phyloP scores from a whole-genome alignment of 345 rosid species.

The Adansonia digitata region DNA sequence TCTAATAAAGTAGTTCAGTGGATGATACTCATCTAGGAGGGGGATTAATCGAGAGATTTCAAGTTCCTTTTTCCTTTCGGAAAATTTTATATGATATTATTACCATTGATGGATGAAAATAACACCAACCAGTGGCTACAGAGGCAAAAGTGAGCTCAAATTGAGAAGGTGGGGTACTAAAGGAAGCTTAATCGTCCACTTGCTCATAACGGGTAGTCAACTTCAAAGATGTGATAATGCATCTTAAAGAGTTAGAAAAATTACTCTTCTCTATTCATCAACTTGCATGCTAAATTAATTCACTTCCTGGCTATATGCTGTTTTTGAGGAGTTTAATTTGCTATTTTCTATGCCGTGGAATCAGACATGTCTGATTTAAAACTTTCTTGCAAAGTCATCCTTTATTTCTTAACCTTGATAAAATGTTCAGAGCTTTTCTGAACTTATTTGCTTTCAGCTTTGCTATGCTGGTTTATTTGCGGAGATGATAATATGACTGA shows the following conservation, averaged over 20 bases:
- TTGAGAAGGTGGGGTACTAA: neutral
- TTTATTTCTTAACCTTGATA: neutral
- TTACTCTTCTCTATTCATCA: neutral
- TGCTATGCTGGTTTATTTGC: neutral
- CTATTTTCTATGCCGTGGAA: neutral
- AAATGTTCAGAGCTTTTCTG: neutral
- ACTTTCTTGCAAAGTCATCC: neutral
- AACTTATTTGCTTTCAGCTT: neutral
- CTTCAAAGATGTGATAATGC: neutral
- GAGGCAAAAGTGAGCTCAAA: neutral
- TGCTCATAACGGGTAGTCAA: neutral
- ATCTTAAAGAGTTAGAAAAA: neutral
- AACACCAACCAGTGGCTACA: neutral
- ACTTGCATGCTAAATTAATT: neutral
- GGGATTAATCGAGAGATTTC: neutral
- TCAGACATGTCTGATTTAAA: neutral
- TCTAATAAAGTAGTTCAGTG: neutral
- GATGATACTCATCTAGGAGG: neutral
- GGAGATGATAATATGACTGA: conserved; percentile 10
- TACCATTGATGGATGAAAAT: neutral
- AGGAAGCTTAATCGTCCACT: neutral
- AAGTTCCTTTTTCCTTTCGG: neutral
- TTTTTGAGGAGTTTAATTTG: neutral
- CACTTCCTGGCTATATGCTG: neutral
- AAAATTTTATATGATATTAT: neutral